phyloP scores from a whole-genome alignment of 129 eudicot genomes.

The Centella asiatica region DNA sequence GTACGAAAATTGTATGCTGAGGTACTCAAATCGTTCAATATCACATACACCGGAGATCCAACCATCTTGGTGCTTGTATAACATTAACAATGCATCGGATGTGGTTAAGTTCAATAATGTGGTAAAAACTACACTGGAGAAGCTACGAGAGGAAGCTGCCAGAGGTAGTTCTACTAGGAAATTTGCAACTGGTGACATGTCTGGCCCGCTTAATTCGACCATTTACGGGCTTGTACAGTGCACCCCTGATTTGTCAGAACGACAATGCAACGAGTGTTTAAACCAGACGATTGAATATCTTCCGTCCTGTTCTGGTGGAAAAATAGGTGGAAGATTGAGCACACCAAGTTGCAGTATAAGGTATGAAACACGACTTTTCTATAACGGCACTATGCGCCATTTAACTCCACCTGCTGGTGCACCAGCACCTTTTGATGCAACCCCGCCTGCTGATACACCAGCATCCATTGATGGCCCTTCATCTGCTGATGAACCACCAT shows the following conservation, averaged over 20 bases:
- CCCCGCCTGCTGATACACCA: too few species aligned
- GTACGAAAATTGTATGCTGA: slow-evolving; percentile 24
- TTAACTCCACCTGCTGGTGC: background rate
- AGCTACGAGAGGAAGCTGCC: slow-evolving; percentile 15
- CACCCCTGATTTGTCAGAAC: slow-evolving; percentile 25
- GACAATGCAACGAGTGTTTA: slow-evolving; percentile 17
- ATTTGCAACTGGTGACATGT: slow-evolving; percentile 18
- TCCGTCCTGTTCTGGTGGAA: background rate
- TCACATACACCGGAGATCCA: background rate
- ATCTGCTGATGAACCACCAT: too few species aligned
- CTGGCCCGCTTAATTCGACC: slow-evolving; percentile 2
- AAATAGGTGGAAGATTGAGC: slow-evolving; percentile 12
- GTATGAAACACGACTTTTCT: slow-evolving; percentile 17
- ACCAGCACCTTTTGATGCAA: too few species aligned
- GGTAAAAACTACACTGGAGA: slow-evolving; percentile 6
- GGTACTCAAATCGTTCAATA: slow-evolving; percentile 25
- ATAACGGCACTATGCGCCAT: background rate
- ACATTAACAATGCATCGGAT: background rate
- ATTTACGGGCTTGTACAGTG: slow-evolving; percentile 33
- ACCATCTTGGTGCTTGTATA: background rate
- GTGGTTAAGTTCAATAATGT: slow-evolving; percentile 7
- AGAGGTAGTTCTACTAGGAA: slow-evolving; percentile 13
- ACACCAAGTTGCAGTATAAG: slow-evolving; percentile 19
- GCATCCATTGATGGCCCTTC: too few species aligned
- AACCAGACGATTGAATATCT: background rate